phyloP scores from a whole-genome alignment of 495 filamentous ascomycete genomes.

The Bombardia bombarda region DNA sequence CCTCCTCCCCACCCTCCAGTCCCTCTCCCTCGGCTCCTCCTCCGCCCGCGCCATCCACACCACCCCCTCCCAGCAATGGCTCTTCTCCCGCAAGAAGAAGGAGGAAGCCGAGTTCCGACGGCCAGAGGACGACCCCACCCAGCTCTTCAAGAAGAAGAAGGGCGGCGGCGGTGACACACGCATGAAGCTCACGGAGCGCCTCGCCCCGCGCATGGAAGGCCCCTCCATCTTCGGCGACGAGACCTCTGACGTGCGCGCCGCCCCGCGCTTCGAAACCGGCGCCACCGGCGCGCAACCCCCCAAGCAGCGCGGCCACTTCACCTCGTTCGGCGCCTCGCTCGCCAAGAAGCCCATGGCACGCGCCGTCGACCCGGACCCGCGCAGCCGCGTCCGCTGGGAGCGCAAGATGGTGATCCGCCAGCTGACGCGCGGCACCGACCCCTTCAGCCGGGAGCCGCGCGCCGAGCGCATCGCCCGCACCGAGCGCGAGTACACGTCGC shows the following conservation, averaged over 20 bases:
- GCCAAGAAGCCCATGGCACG: slow-evolving; percentile 42
- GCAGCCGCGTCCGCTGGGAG: slow-evolving; percentile 60
- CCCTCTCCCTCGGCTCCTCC: slow-evolving; percentile 13
- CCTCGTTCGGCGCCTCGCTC: slow-evolving; percentile 10
- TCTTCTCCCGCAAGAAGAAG: slow-evolving; percentile 17
- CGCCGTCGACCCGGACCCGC: slow-evolving; percentile 63
- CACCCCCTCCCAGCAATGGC: slow-evolving; percentile 24
- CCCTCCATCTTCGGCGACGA: slow-evolving; percentile 57
- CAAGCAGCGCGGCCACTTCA: background rate
- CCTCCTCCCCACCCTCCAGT: slow-evolving; percentile 18
- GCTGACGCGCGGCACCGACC: slow-evolving; percentile 37
- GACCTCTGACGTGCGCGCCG: slow-evolving; percentile 8
- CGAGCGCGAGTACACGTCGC: slow-evolving; percentile 59
- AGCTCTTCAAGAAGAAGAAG: no score
- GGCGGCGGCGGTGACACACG: no score
- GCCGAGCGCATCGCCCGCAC: slow-evolving; percentile 57
- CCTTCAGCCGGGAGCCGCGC: slow-evolving; percentile 58
- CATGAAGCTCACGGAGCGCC: slow-evolving; percentile 21
- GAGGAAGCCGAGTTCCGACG: background rate
- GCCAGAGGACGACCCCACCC: slow-evolving; percentile 8
- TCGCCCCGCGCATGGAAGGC: slow-evolving; percentile 21
- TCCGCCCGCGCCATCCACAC: slow-evolving; percentile 22
- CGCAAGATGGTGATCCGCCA: slow-evolving; percentile 71
- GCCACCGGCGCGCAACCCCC: background rate
- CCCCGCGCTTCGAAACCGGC: slow-evolving; percentile 1